Evolutionary conservation across 2,329 filamentous ascomycete species (phyloP), one percentile per base, ranked within the genome.

Genomic region (Exophiala alcalophila): DNA sequence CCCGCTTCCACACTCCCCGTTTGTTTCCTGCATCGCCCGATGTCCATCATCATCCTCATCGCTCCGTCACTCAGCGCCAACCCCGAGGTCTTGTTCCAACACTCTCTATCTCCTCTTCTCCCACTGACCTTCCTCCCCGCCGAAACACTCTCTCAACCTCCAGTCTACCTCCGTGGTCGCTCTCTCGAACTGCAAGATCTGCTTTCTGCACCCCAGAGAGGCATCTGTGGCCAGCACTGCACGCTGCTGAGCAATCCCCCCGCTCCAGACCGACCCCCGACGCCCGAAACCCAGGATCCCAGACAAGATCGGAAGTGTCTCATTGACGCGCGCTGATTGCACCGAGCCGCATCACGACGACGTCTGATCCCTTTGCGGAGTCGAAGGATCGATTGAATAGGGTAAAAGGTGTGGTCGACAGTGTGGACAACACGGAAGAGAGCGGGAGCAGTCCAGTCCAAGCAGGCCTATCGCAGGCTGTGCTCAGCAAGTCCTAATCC

Each of bases 1-100:
- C 19, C 34, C 42, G 42, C 34, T 39, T 45, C 29, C 20, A 40
- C 32, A 45, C 28, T 33, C 43, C 43, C 43, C 36, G 43, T 40
- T 46, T 46, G 28, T 42, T 29, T 25, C 36, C 36, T 30, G 21
- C 36, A 30, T 40, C 36, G 36, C 20, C 27, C 36, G 36, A 40
- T 32, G 30, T n/a, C n/a, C n/a, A n/a, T n/a, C n/a, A n/a, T n/a
- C n/a, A n/a, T n/a, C n/a, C n/a, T n/a, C n/a, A n/a, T n/a, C n/a
- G n/a, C n/a, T n/a, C n/a, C n/a, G n/a, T n/a, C n/a, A n/a, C n/a
- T n/a, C n/a, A n/a, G n/a, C n/a, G n/a, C n/a, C n/a, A n/a, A n/a
- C n/a, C n/a, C n/a, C n/a, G n/a, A n/a, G n/a, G n/a, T n/a, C n/a
- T n/a, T n/a, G n/a, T n/a, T n/a, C n/a, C n/a, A n/a, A n/a, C n/a